Percentiles rank a stretch among this genome's conserved stretches.
Conservation (phyloP, 371 early-diverging fungal species). For the Fennellomyces sp. region DNA sequence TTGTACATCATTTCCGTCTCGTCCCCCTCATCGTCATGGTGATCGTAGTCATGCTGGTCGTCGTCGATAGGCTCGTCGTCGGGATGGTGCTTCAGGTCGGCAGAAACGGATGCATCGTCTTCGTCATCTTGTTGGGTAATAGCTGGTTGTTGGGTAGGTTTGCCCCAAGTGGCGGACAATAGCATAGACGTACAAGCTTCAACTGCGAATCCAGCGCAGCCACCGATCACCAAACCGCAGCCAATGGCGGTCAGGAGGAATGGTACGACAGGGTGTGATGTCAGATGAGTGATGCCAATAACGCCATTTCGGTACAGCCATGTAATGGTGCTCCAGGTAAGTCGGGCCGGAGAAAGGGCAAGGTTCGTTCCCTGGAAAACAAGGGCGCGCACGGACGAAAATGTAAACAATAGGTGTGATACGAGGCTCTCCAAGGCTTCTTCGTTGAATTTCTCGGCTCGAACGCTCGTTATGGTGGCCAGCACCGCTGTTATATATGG, state of each 20-base stretch:
- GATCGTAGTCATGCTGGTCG: no score
- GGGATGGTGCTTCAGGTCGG: no score
- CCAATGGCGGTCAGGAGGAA: constrained; percentile 31
- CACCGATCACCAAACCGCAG: constrained; percentile 47
- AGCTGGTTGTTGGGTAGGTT: neutral
- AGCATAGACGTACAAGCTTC: constrained; percentile 39
- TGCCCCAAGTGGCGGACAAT: constrained; percentile 43
- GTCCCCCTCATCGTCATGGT: no score
- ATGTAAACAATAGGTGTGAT: neutral
- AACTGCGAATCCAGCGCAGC: constrained; percentile 50
- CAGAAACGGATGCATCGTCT: no score
- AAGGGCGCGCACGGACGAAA: neutral
- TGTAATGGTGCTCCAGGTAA: neutral
- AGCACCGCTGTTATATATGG: no score
- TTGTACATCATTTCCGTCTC: no score
- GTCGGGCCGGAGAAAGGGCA: constrained; percentile 2
- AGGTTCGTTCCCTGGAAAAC: neutral
- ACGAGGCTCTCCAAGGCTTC: neutral
- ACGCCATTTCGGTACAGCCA: neutral
- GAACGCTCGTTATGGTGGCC: no score
- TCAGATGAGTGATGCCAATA: neutral
- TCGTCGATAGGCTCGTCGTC: no score
- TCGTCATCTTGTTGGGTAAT: neutral
- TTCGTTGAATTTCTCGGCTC: no score
- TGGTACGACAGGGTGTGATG: constrained; percentile 26